Evolutionary conservation across 371 early-diverging fungal genomes (phyloP).

Genomic region (Phascolomyces articulosus): DNA sequence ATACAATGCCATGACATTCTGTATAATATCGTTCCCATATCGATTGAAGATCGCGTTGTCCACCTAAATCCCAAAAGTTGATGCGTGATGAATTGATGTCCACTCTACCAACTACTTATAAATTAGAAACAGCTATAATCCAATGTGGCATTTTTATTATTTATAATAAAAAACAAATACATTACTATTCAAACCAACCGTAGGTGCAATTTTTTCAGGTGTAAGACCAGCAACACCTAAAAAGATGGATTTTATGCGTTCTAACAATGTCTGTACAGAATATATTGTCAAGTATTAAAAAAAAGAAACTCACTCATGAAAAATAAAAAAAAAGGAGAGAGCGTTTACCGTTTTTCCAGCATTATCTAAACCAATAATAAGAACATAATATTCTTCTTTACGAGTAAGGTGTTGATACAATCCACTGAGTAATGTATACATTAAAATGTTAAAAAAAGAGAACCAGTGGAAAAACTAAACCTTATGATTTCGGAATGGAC

Average conservation of each 20-base stretch:
- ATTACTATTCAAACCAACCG: slow-evolving; percentile 92
- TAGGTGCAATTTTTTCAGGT: slow-evolving; percentile 92
- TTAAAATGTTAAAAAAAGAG: slow-evolving; percentile 29
- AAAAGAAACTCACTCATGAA: neutral
- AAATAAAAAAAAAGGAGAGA: neutral
- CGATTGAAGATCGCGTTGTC: slow-evolving; percentile 83
- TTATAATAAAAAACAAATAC: neutral
- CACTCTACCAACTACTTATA: slow-evolving; percentile 74
- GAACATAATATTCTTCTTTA: slow-evolving; percentile 90
- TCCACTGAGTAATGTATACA: slow-evolving; percentile 92
- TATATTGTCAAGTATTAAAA: neutral
- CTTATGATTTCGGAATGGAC: too few species aligned
- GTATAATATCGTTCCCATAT: slow-evolving; percentile 94
- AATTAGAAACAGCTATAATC: neutral
- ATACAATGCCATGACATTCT: slow-evolving; percentile 94
- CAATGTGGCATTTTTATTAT: too few species aligned
- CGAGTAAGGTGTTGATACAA: slow-evolving; percentile 85
- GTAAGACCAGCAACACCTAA: slow-evolving; percentile 71
- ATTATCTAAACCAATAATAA: slow-evolving; percentile 94
- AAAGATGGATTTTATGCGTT: slow-evolving; percentile 80
- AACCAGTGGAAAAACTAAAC: too few species aligned
- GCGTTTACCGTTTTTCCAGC: slow-evolving; percentile 90
- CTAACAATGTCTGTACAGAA: slow-evolving; percentile 75
- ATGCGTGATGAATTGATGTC: slow-evolving; percentile 68
- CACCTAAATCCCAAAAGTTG: slow-evolving; percentile 96